Evolutionary conservation across 495 filamentous ascomycete species (phyloP).

Genomic region (Penicillium parvum): DNA sequence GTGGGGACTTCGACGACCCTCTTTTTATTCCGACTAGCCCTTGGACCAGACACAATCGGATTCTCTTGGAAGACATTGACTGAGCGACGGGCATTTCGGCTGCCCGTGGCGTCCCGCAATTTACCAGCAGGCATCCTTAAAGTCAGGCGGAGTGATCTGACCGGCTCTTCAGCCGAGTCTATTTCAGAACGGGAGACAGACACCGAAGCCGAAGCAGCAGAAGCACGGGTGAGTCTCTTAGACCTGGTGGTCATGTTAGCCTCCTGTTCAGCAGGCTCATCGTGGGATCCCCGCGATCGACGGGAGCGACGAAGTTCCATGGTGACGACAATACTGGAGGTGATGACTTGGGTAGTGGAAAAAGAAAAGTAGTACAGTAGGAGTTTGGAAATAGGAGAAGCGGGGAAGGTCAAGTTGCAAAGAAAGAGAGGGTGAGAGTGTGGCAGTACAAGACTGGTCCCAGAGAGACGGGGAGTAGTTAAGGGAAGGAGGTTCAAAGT

Average conservation of each 20-base stretch:
- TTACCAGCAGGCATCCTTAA: constrained; percentile 82
- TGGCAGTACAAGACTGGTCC: constrained; percentile 18
- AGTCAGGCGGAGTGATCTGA: constrained; percentile 68
- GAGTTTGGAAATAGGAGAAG: constrained; percentile 1
- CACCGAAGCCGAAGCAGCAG: constrained; percentile 31
- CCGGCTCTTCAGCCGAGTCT: constrained; percentile 51
- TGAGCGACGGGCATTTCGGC: constrained; percentile 32
- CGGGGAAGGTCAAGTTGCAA: constrained; percentile 2
- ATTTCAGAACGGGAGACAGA: constrained; percentile 54
- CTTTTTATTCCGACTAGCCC: constrained; percentile 60
- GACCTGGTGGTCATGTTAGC: constrained; percentile 37
- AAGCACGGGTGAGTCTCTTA: constrained; percentile 33
- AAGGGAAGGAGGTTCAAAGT: background rate
- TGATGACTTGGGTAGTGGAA: background rate
- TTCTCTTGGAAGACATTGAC: constrained; percentile 50
- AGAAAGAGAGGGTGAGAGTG: constrained; percentile 8
- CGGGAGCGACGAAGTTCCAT: constrained; percentile 50
- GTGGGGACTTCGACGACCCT: constrained; percentile 64
- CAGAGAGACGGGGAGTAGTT: background rate
- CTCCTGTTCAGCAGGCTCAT: constrained; percentile 34
- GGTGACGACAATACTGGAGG: constrained; percentile 10
- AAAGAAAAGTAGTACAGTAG: background rate
- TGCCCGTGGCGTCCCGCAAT: constrained; percentile 66
- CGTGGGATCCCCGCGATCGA: constrained; percentile 42
- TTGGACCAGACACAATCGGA: constrained; percentile 58